Conservation (phyloP, 805 yeast species). For the Ascoidea tarda region DNA sequence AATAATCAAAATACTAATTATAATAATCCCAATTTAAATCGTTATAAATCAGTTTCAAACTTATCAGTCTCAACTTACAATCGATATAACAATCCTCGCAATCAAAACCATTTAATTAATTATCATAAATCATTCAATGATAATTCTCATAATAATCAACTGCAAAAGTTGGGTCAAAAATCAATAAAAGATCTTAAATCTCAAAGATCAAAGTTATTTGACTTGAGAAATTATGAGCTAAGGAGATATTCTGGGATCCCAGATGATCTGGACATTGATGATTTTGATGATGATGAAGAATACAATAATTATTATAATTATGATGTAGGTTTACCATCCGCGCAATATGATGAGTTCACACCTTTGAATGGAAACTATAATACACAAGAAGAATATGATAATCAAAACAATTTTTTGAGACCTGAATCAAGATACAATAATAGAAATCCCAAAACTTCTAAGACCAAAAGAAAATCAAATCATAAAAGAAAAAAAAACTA, state of each 20-base stretch:
- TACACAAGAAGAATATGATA: constrained; percentile 10
- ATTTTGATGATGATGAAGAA: constrained; percentile 27
- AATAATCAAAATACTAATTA: no score
- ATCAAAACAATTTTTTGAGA: neutral
- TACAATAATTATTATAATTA: constrained; percentile 20
- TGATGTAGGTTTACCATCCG: constrained; percentile 7
- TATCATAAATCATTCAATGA: no score
- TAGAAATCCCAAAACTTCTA: constrained; percentile 1
- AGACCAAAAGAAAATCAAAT: no score
- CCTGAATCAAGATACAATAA: neutral
- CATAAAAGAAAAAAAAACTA: no score
- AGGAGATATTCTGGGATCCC: constrained; percentile 63
- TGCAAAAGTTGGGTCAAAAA: constrained; percentile 12
- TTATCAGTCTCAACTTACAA: neutral
- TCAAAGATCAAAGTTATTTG: constrained; percentile 62
- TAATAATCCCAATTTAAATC: neutral
- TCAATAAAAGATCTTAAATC: constrained; percentile 14
- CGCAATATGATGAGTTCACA: constrained; percentile 10
- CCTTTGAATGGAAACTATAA: constrained; percentile 2
- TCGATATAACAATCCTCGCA: no score
- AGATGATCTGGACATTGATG: constrained; percentile 36
- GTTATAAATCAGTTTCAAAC: neutral
- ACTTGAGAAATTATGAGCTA: constrained; percentile 57
- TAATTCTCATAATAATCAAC: constrained; percentile 1
- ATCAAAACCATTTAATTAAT: no score